phyloP scores from a whole-genome alignment of 2,329 filamentous ascomycete species.

The Pleurostoma richardsiae region DNA sequence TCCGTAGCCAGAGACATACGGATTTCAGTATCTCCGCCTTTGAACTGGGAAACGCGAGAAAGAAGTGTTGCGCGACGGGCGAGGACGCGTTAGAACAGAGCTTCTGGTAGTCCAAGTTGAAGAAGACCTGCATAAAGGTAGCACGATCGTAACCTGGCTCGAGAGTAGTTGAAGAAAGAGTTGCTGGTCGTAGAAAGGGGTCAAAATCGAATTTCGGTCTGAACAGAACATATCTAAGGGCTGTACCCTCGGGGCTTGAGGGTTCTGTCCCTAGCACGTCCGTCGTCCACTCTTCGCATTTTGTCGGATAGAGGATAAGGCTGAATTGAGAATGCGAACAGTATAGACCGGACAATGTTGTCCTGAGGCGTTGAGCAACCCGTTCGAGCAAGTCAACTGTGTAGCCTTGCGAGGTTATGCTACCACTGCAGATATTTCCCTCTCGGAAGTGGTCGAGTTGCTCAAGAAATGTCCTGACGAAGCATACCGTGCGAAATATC shows the following conservation, averaged over 20 bases:
- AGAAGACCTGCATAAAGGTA: no score
- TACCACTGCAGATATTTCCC: slow-evolving; percentile 16
- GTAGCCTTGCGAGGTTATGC: slow-evolving; percentile 7
- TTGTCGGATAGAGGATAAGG: slow-evolving; percentile 32
- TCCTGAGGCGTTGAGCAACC: slow-evolving; percentile 26
- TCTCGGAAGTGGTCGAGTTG: slow-evolving; percentile 9
- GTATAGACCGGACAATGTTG: slow-evolving; percentile 29
- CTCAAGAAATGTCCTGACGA: slow-evolving; percentile 15
- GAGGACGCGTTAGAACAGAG: no score
- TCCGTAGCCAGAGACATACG: slow-evolving; percentile 39
- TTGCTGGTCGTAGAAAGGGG: slow-evolving; percentile 10
- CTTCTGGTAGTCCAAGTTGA: no score
- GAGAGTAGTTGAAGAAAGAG: no score
- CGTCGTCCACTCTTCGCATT: slow-evolving; percentile 26
- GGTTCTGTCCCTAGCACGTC: slow-evolving; percentile 10
- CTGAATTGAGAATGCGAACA: slow-evolving; percentile 23
- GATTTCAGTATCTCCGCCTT: slow-evolving; percentile 26
- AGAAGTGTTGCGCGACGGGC: slow-evolving; percentile 29
- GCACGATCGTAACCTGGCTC: no score
- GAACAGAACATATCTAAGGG: slow-evolving; percentile 33
- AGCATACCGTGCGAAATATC: neutral
- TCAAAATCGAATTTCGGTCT: slow-evolving; percentile 14
- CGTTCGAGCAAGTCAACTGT: slow-evolving; percentile 13
- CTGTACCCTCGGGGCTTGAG: slow-evolving; percentile 4
- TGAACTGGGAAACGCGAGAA: slow-evolving; percentile 41